phyloP scores from a whole-genome alignment of 805 yeast genomes.

The Starmerella khaoyaiensis region DNA sequence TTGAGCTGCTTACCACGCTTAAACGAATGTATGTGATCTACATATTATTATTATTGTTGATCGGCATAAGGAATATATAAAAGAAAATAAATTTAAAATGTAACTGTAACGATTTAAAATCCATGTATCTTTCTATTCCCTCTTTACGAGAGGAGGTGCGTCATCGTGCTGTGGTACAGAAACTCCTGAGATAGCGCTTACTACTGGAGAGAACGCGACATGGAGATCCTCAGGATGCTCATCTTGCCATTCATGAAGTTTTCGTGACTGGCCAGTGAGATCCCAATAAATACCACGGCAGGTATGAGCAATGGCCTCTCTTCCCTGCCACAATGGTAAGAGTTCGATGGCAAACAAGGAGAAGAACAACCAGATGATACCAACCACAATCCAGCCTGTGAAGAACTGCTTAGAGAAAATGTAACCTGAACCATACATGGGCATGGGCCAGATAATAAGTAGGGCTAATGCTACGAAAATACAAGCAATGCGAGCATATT shows the following conservation, averaged over 20 bases:
- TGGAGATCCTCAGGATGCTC: constrained; percentile 63
- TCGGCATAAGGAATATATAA: too few species aligned
- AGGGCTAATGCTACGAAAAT: constrained; percentile 47
- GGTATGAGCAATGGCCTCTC: constrained; percentile 50
- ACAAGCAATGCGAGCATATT: constrained; percentile 49
- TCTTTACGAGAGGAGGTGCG: constrained; percentile 5
- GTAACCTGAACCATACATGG: constrained; percentile 75
- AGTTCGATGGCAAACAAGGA: constrained; percentile 42
- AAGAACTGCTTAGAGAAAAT: constrained; percentile 64
- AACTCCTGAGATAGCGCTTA: constrained; percentile 7
- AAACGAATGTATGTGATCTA: too few species aligned
- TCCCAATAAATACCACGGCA: constrained; percentile 80
- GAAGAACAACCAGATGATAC: constrained; percentile 64
- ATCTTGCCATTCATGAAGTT: constrained; percentile 63
- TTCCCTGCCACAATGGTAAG: constrained; percentile 64
- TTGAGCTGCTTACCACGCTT: too few species aligned
- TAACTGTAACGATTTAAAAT: background rate
- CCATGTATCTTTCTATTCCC: background rate
- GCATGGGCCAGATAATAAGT: constrained; percentile 81
- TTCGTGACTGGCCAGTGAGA: constrained; percentile 57
- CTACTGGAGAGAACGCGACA: constrained; percentile 17
- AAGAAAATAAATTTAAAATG: background rate
- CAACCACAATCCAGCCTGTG: constrained; percentile 80
- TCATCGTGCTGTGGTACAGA: too few species aligned
- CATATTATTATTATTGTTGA: too few species aligned